Evolutionary conservation across 345 rosid genomes (phyloP), one percentile per base, ranked within the genome.

Genomic region (Iberis pinnata): DNA sequence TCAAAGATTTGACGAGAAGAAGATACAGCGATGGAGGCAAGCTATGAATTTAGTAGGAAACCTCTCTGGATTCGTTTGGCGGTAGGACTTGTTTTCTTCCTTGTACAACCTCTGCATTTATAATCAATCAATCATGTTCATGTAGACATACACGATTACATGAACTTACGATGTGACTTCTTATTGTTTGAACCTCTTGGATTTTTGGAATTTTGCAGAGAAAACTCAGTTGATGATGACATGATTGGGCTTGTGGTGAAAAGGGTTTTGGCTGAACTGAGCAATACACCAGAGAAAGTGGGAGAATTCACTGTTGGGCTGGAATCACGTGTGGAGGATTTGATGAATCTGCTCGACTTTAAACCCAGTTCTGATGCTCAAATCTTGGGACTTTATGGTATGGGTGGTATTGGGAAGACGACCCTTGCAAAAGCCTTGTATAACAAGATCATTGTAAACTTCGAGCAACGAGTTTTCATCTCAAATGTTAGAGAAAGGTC

Each of bases 221-320:
- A 68, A 5, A 45, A n/a, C 14, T 8, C 41, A 9, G 45, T 14
- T 22, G 63, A 48, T 18, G 68, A 60, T 44, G 48, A 35, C 4
- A 39, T 75, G 56, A 65, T 80, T 58, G 63, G 18, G 29, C 46
- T 9, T 33, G 16, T 86, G 44, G 78, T 74, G 51, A 64, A 66
- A 36, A 73, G 59, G 12, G 75, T 83, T 51, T 50, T 71, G 68
- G 43, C 54, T 46, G 60, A 80, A 52, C 2, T 83, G 72, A 68
- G 66, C 46, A 81, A 72, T 41, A 64, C 80, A 8, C 94, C 89
- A 5, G 43, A 79, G 41, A 73, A 42, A 22, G 74, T 81, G 6
- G 80, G 80, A 19, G 62, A 49, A 5, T 48, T 5, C 53, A 50
- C 43, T 0, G 71, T 71, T 61, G 75, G 64, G 12, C 43, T 60